These are phyloP conservation scores for Boechera stricta DNA, from an alignment of 345 rosid genomes.

Conservation along the genomic window DNA sequence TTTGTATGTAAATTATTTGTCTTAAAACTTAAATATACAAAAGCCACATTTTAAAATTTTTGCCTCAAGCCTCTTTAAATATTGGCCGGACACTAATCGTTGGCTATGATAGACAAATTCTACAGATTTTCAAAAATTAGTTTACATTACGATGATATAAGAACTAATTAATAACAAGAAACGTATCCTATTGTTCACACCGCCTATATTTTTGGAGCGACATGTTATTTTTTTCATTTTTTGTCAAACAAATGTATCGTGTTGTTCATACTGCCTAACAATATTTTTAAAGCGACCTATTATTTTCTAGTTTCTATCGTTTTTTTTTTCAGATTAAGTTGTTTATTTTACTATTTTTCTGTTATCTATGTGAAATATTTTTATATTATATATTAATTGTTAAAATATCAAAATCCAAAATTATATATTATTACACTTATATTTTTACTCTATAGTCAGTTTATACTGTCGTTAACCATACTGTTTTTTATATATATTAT, in stretches of 20 bases:
- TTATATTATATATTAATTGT: background rate
- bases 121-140: no score
- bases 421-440: background rate
- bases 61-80: no score
- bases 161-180: background rate
- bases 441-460: background rate
- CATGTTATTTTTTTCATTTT: background rate
- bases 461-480: background rate
- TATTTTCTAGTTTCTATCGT: background rate
- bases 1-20: no score
- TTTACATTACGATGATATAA: no score
- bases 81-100: no score
- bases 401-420: background rate
- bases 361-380: background rate
- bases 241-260: no score
- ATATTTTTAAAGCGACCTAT: no score
- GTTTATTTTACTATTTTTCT: background rate
- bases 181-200: background rate
- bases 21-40: no score
- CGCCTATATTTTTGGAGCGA: background rate
- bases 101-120: no score
- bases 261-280: background rate
- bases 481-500: background rate
- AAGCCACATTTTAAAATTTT: no score
- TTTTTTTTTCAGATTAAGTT: background rate